These are phyloP conservation scores for Alternaria ethzedia DNA, from an alignment of 2,329 filamentous ascomycete genomes.

Conservation along the genomic window DNA sequence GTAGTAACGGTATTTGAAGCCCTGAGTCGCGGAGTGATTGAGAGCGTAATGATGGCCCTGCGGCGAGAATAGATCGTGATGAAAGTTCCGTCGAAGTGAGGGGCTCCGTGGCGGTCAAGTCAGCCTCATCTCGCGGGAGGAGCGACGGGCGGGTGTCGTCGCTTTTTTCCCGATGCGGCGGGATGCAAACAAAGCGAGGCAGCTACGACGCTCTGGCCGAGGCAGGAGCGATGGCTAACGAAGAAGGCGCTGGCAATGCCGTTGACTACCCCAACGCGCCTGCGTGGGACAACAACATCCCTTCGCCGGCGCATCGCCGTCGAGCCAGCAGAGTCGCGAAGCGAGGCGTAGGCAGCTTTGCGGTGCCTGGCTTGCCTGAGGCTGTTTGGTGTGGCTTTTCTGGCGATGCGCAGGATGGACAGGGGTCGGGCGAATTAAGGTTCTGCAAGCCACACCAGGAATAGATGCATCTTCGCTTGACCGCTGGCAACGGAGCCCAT, in stretches of 20 bases:
- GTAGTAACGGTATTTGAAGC: not conserved
- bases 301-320: slow-evolving; percentile 21
- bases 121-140: slow-evolving; percentile 13
- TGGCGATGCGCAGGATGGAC: slow-evolving; percentile 33
- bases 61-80: not conserved
- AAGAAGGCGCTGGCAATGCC: slow-evolving; percentile 14
- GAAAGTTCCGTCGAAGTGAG: not conserved
- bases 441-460: slow-evolving; percentile 50
- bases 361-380: slow-evolving; percentile 32
- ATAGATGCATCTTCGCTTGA: slow-evolving; percentile 43
- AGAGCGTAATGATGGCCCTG: not conserved
- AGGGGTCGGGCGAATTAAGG: slow-evolving; percentile 42
- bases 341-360: slow-evolving; percentile 13
- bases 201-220: slow-evolving; percentile 14
- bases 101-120: not conserved
- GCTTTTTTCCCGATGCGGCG: slow-evolving; percentile 25
- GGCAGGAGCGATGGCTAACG: slow-evolving; percentile 24
- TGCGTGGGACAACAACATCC: slow-evolving; percentile 25
- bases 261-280: slow-evolving; percentile 23
- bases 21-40: not conserved
- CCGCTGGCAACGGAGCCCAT: slow-evolving; percentile 18
- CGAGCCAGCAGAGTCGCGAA: slow-evolving; percentile 10
- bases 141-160: slow-evolving; percentile 11
- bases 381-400: slow-evolving; percentile 34
- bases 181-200: slow-evolving; percentile 24